phyloP scores from a whole-genome alignment of 352 stramenopile genomes.

The Elongisporangium anandrum region DNA sequence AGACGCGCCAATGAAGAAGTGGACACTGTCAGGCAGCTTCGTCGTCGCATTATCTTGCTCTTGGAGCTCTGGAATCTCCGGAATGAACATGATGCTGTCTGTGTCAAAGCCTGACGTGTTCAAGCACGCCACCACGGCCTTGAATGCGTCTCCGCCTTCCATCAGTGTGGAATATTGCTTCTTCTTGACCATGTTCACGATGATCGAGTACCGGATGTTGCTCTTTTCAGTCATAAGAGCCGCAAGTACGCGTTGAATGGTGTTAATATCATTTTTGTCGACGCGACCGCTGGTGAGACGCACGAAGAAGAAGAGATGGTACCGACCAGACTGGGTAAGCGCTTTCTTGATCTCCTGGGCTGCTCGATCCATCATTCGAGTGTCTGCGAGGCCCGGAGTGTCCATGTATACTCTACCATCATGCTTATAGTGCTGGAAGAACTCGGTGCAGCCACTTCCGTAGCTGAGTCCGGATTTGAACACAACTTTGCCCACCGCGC shows the following conservation, averaged over 20 bases:
- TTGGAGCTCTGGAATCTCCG: constrained; percentile 6
- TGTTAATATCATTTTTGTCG: constrained; percentile 11
- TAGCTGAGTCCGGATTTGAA: constrained; percentile 11
- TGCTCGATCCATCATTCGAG: constrained; percentile 3
- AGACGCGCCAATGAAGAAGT: too few relatives aligned
- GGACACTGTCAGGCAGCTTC: too few relatives aligned
- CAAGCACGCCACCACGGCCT: constrained; percentile 7
- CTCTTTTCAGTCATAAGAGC: constrained; percentile 7
- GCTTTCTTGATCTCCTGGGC: constrained; percentile 10
- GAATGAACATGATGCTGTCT: constrained; percentile 10
- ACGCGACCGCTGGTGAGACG: constrained; percentile 15
- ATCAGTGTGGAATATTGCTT: constrained; percentile 9
- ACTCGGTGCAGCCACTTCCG: constrained; percentile 9
- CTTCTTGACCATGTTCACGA: constrained; percentile 17
- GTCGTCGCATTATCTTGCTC: constrained; percentile 10
- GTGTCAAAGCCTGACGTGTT: constrained; percentile 9
- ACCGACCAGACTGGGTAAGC: constrained; percentile 9
- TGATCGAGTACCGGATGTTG: constrained; percentile 8
- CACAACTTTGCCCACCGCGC: constrained; percentile 6
- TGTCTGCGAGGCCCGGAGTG: constrained; percentile 12
- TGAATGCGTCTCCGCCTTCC: constrained; percentile 7
- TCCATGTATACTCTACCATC: constrained; percentile 21
- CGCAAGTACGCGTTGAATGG: constrained; percentile 14
- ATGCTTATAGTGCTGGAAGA: constrained; percentile 7
- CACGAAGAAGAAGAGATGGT: constrained; percentile 25